Base-by-base conservation (phyloP, 129 eudicot genomes). In the Flaveria bidentis region DNA sequence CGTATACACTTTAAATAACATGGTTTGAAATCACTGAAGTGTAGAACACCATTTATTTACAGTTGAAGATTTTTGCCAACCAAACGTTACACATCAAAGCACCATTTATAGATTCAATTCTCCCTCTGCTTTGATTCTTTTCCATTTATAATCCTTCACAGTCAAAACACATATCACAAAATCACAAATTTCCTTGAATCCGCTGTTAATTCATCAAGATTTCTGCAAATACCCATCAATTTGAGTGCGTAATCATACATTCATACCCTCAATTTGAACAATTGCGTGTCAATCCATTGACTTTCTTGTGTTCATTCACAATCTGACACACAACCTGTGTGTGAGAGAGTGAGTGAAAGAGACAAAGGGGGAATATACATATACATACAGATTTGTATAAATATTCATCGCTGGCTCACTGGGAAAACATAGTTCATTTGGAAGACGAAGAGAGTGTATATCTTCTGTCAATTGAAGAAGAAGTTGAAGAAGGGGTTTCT, bases 331-430 rank as follows among this genome's bases (percentile, higher is more conserved):
- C 14, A 51, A 17, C 13, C 11, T 28, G 9, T 30, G 68, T 63
- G 68, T 30, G 68, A 1, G 68, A 14, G 68, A 63, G 20, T 1
- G 18, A 60, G 9, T 2, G 8, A 12, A 10, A 12, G 12, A 22
- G 6, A 36, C 41, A 36, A 36, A 36, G 41, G 28, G 62, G 62
- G 8, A 10, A 49, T 53, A 51, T 46, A 55, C 41, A 45, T 56
- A 25, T 46, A 55, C 41, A 45, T 56, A 55, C 12, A 71, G 72
- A 36, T 76, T 8, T 61, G 46, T 76, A 76, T 49, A 26, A 33
- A 78, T 60, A 60, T 41, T 10, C 62, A 17, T 9, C 77, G 64
- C 82, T 78, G 82, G 82, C 82, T 61, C 18, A 39, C 61, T 17
- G 51, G 25, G 65, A 14, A 78, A 61, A 47, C 64, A 39, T 20